Conservation (phyloP, 1,284 basidiomycete genomes). For the Chiua sp. region DNA sequence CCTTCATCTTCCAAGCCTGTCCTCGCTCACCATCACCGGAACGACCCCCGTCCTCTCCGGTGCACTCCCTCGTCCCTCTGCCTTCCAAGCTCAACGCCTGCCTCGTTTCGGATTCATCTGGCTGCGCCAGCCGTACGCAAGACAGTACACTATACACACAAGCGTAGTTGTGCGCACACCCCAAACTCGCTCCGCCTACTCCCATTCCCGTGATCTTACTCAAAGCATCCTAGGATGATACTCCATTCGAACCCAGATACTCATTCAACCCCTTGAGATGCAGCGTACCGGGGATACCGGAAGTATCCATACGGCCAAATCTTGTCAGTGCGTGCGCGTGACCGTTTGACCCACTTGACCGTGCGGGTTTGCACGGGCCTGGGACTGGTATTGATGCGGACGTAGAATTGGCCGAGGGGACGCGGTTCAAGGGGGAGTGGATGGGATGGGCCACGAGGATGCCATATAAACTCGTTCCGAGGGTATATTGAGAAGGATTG, state of each 20-base stretch:
- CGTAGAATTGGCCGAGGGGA: constrained; percentile 22
- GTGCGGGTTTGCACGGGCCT: constrained; percentile 7
- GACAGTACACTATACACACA: constrained; percentile 3
- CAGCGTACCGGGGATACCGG: constrained; percentile 39
- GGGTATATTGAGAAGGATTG: constrained; percentile 25
- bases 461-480: constrained; percentile 25
- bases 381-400: constrained; percentile 1
- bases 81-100: constrained; percentile 16
- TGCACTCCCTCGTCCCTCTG: constrained; percentile 22
- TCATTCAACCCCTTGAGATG: constrained; percentile 11
- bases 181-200: not conserved
- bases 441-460: constrained; percentile 19
- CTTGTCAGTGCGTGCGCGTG: constrained; percentile 32
- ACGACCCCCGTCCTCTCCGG: constrained; percentile 19
- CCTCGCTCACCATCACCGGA: constrained; percentile 12
- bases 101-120: constrained; percentile 18
- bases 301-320: constrained; percentile 32
- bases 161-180: constrained; percentile 16
- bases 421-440: constrained; percentile 27
- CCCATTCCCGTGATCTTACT: not conserved
- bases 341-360: not conserved
- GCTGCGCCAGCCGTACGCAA: constrained; percentile 10
- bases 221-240: not conserved
- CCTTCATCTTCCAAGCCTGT: not conserved
- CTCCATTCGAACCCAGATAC: not conserved